phyloP scores from a whole-genome alignment of 257 asterid species.

The Capsicum rhomboideum region DNA sequence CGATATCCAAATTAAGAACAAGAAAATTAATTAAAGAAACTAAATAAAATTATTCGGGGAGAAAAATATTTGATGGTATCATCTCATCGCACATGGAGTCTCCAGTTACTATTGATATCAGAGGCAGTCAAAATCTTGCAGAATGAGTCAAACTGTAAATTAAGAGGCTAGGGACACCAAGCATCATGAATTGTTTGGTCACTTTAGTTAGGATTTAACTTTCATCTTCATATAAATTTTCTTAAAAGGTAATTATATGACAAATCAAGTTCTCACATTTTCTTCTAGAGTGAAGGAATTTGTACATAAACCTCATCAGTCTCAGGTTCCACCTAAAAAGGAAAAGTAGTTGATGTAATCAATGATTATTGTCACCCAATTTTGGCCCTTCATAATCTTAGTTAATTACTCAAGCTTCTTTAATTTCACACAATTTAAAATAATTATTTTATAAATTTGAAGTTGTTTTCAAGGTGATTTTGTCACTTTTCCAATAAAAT shows the following conservation, averaged over 20 bases:
- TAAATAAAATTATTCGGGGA: constrained; percentile 42
- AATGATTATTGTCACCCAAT: no score
- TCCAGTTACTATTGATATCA: constrained; percentile 66
- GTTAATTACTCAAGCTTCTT: no score
- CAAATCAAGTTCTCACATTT: constrained; percentile 39
- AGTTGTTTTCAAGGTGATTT: no score
- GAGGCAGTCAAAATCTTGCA: constrained; percentile 75
- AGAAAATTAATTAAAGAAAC: background rate
- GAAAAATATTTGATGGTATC: constrained; percentile 74
- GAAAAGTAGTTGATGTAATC: background rate
- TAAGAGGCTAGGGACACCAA: constrained; percentile 31
- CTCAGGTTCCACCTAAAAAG: constrained; percentile 52
- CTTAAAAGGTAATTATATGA: background rate
- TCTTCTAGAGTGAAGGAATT: constrained; percentile 55
- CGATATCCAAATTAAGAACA: constrained; percentile 38
- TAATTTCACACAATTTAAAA: no score
- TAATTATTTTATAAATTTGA: no score
- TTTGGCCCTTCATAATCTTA: no score
- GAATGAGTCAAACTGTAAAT: constrained; percentile 48
- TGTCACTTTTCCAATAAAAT: no score
- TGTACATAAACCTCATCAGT: no score
- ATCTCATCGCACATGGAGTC: constrained; percentile 53
- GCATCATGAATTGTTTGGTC: constrained; percentile 34
- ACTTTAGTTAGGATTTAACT: constrained; percentile 3
- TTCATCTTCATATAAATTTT: background rate